These are phyloP conservation scores for Zoysia japonica DNA, from an alignment of 176 grass and related monocot genomes.

Conservation along the genomic window DNA sequence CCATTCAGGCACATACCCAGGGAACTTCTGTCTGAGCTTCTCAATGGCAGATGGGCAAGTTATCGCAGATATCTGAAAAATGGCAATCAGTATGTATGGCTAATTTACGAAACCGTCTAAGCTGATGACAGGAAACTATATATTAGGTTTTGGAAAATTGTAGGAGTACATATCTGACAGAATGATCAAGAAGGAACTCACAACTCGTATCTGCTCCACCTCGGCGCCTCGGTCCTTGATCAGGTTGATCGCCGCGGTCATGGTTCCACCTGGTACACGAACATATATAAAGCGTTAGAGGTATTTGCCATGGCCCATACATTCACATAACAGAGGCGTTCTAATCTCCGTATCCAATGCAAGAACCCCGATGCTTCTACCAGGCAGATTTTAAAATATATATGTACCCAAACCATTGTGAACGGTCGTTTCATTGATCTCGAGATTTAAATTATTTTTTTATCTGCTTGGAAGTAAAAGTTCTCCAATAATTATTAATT, in stretches of 20 bases:
- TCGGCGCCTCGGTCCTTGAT: not conserved
- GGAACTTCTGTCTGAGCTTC: not conserved
- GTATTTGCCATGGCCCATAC: not conserved
- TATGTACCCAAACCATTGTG: no score
- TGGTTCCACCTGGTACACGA: not conserved
- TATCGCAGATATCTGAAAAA: constrained; percentile 6
- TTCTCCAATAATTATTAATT: no score
- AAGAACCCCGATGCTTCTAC: not conserved
- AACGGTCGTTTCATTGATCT: no score
- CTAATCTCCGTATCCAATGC: not conserved
- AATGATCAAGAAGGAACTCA: not conserved
- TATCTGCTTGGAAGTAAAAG: no score
- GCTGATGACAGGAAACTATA: not conserved
- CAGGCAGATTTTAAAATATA: no score
- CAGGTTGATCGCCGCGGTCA: not conserved
- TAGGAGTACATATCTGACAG: not conserved
- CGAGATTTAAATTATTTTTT: no score
- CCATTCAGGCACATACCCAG: not conserved
- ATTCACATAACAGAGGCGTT: not conserved
- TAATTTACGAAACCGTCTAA: not conserved
- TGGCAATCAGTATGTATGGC: not conserved
- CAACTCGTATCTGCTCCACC: not conserved
- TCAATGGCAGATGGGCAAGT: constrained; percentile 1
- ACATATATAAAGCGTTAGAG: not conserved
- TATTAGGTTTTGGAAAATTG: not conserved